Base-by-base conservation (phyloP, 495 filamentous ascomycete species). In the Penicillium canariense region DNA sequence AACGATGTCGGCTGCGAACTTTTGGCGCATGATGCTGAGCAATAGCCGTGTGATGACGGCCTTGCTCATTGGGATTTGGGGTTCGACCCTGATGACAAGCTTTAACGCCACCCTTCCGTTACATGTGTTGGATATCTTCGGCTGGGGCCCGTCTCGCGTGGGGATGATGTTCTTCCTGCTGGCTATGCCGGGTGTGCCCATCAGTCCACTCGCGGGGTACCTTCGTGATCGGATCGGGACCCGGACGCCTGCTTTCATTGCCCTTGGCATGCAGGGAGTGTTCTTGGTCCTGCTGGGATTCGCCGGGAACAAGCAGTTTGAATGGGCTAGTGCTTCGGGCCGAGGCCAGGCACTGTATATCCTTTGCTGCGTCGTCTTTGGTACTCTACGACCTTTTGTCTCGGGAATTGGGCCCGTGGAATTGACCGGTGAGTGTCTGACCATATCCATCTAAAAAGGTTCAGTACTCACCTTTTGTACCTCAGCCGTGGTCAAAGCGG, bases 51-150 rank as follows among this genome's bases (percentile, higher is more conserved):
- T 61, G 22, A 17, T 61, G 17, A 58, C 51, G 18, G 61, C 28
- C 0, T 27, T 64, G 17, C 10, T 42, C 10, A 45, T 47, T 35
- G 35, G 34, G 2, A 9, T 60, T 12, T 39, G 54, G 20, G 36
- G 28, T n/a, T 30, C 51, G 3, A 43, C 28, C 5, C 11, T 48
- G 28, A 26, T n/a, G n/a, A 48, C 46, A 52, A 18, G 58, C 27
- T 68, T 73, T 35, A 57, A 70, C 12, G 62, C 67, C 0, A 75
- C 72, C 0, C 42, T 73, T 1, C 51, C 70, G 0, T 43, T 70
- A 2, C 70, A 73, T 55, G 59, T 72, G 8, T 58, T 59, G 14
- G 30, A 55, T 2, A 51, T 55, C 14, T 75, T 75, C 47, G 55
- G 52, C 8, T 75, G 72, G 70, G 66, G 66, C 1, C 61, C 55